Base-by-base conservation (phyloP, 83 land plant species). In the Picea abies region DNA sequence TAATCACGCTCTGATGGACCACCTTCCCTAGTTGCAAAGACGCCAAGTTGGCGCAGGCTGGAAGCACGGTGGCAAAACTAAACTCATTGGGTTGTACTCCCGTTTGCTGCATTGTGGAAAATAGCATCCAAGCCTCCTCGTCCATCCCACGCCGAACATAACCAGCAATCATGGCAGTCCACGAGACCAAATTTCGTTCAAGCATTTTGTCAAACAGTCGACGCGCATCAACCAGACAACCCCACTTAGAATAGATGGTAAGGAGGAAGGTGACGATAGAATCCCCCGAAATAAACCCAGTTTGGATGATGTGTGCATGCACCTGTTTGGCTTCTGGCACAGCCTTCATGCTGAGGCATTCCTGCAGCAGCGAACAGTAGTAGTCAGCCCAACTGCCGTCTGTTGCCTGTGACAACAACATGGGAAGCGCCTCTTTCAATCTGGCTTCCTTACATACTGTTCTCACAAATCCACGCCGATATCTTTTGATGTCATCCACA, bases 141-240 rank as follows among this genome's bases (percentile, higher is more conserved):
- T 39, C 76, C 20, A 10, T 25, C n/a, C 84, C 90, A 2, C 79
- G 81, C 67, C 79, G 84, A 11, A 71, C 87, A 75, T 81, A 81
- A 64, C 93, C 93, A 52, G 68, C 83, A 35, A 88, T 85, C 75
- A 91, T 63, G 1, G 87, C 84, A 9, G 83, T 91, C 93, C 93
- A 91, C 14, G 90, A 82, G 37, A 87, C 83, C 58, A 62, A 79
- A 67, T 87, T 85, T 39, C 88, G 82, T 16, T 26, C 32, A 23
- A 86, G 86, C 86, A 87, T 87, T 60, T 49, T 22, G 71, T 82
- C 80, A 79, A 90, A 90, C 88, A 90, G 1, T 12, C 44, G 9
- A 35, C 82, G 12, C 0, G 87, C 89, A 15, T n/a, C 49, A 0
- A 79, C 86, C 20, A 84, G 3, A 16, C 86, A 81, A 6, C 89